These are phyloP conservation scores for Diaporthe eres DNA, from an alignment of 2,329 filamentous ascomycete species.

Conservation along the genomic window DNA sequence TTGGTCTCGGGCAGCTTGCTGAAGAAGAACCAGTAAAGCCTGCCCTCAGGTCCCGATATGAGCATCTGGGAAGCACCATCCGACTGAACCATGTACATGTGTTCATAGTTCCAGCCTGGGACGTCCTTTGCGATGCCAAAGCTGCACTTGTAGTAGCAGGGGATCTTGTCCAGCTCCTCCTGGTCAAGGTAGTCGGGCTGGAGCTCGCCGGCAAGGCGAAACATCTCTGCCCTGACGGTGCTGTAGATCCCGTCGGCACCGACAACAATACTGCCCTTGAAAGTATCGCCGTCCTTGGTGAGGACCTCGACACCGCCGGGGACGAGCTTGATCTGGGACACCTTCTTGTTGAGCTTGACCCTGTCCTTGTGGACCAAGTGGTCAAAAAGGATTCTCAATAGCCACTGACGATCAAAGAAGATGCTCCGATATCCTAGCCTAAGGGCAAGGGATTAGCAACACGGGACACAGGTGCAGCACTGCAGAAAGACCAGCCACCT, in stretches of 20 bases:
- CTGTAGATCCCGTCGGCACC: constrained; percentile 42
- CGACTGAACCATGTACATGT: constrained; percentile 14
- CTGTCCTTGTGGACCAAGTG: constrained; percentile 52
- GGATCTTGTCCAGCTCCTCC: constrained; percentile 5
- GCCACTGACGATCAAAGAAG: constrained; percentile 54
- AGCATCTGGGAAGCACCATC: constrained; percentile 39
- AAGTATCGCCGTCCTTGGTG: constrained; percentile 40
- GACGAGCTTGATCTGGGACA: constrained; percentile 47
- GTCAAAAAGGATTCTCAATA: constrained; percentile 53
- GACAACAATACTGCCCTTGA: constrained; percentile 41
- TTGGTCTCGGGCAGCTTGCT: constrained; percentile 31
- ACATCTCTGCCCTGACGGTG: constrained; percentile 44
- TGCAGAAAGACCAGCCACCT: neutral
- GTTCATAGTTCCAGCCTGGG: constrained; percentile 6
- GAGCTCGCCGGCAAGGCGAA: constrained; percentile 5
- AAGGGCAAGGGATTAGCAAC: neutral
- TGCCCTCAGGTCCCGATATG: constrained; percentile 40
- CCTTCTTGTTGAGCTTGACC: constrained; percentile 48
- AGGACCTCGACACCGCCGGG: constrained; percentile 1
- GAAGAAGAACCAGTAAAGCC: constrained; percentile 45
- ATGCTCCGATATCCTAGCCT: constrained; percentile 50
- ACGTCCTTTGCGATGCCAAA: constrained; percentile 42
- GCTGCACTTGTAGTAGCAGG: constrained; percentile 38
- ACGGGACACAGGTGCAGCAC: neutral
- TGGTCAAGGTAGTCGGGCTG: neutral